A percentile compares a stretch with the other conserved stretches of the same genome.
phyloP scores from a whole-genome alignment of 352 stramenopile species.

The Phytophthora colocasiae region DNA sequence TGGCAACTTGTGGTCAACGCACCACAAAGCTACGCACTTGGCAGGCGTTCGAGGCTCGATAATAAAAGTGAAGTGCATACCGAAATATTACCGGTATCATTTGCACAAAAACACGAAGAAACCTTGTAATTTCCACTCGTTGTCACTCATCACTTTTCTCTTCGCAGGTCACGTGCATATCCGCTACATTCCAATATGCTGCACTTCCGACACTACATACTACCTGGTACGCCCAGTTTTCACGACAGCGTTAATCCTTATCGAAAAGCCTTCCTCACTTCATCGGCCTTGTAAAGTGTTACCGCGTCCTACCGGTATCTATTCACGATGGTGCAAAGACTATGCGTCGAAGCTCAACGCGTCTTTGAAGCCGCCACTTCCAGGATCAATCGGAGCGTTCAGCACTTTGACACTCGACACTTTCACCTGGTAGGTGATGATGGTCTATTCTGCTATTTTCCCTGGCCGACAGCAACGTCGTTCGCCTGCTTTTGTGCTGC shows the following conservation, averaged over 20 bases:
- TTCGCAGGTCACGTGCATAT: not conserved
- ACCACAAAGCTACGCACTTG: no score
- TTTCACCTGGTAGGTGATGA: slow-evolving; percentile 41
- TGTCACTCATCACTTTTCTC: slow-evolving; percentile 15
- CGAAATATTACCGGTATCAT: no score
- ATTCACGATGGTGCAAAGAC: slow-evolving; percentile 10
- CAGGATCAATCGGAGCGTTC: slow-evolving; percentile 1
- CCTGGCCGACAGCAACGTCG: slow-evolving; percentile 29
- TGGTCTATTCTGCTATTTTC: slow-evolving; percentile 48
- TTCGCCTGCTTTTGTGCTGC: slow-evolving; percentile 32
- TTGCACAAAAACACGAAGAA: not conserved
- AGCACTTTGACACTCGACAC: slow-evolving; percentile 12
- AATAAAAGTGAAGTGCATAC: no score
- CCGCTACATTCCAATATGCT: slow-evolving; percentile 9
- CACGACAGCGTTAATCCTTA: not conserved
- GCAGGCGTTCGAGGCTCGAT: no score
- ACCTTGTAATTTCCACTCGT: not conserved
- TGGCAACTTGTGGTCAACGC: no score
- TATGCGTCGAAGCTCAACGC: not conserved
- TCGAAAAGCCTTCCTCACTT: not conserved
- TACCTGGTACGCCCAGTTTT: slow-evolving; percentile 2
- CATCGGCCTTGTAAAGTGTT: not conserved
- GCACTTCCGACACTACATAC: not conserved
- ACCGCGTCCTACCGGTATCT: not conserved
- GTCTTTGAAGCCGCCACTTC: slow-evolving; percentile 8